These are phyloP conservation scores for Periconia sp. DNA, from an alignment of 2,329 filamentous ascomycete genomes.

Conservation along the genomic window DNA sequence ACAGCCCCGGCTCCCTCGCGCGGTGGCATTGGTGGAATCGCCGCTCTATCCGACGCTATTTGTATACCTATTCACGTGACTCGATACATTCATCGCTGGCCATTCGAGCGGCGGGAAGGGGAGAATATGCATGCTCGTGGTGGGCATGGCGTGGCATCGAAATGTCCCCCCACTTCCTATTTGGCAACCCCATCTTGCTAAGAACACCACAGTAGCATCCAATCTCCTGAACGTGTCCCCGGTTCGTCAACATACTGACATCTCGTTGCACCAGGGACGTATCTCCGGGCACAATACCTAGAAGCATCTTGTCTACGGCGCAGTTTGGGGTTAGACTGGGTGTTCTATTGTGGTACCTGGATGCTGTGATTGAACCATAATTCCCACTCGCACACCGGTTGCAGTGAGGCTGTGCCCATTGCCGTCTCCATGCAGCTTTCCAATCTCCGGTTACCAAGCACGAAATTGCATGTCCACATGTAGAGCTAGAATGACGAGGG, in stretches of 20 bases:
- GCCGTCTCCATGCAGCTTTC: constrained; percentile 13
- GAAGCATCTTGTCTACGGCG: constrained; percentile 11
- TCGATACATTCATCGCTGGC: too few species aligned
- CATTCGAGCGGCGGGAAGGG: too few species aligned
- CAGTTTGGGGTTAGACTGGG: constrained; percentile 6
- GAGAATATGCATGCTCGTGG: too few species aligned
- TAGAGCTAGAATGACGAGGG: constrained; percentile 9
- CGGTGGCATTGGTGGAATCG: too few species aligned
- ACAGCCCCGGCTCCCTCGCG: too few species aligned
- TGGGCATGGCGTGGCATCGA: neutral
- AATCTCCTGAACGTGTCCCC: neutral
- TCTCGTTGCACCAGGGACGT: constrained; percentile 7
- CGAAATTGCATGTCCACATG: constrained; percentile 13
- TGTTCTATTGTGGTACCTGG: constrained; percentile 1
- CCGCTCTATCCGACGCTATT: too few species aligned
- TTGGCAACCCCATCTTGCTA: constrained; percentile 4
- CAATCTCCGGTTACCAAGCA: constrained; percentile 5
- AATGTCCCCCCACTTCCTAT: neutral
- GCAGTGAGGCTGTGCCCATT: constrained; percentile 9
- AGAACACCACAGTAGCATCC: constrained; percentile 2
- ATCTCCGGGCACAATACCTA: constrained; percentile 9
- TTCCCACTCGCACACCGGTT: constrained; percentile 6
- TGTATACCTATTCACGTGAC: too few species aligned
- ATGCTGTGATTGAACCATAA: constrained; percentile 10
- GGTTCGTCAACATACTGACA: constrained; percentile 1